Base-by-base conservation (phyloP, 371 early-diverging fungal species). In the Mortierella sp. region DNA sequence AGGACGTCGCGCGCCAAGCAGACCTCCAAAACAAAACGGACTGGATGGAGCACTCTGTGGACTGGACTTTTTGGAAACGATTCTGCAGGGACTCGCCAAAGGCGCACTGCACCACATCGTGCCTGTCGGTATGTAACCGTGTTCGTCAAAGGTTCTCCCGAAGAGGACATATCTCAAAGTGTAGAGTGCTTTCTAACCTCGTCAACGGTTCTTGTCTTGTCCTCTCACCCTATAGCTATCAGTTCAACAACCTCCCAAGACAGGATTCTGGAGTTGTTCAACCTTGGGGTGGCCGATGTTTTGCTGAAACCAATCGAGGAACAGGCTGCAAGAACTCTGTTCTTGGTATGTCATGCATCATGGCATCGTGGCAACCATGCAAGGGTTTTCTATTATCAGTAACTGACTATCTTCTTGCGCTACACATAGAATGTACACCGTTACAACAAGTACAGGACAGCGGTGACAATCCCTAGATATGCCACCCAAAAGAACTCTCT, bases 271-370 rank as follows among this genome's bases (percentile, higher is more conserved):
- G 69, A 74, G 19, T 27, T 74, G 21, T 74, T 87, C 63, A 83
- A 86, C 50, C 78, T 82, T 27, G 87, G 87, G 34, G 86, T 86
- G 26, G 79, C 82, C 1, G 86, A 86, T 69, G 86, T 84, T 57
- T 47, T 87, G 43, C 61, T 87, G 30, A 84, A 85, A 61, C 87
- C 87, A 18, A 66, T 87, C 34, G 81, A 78, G 46, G 50, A 79
- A 27, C 81, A 86, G 61, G 82, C 80, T 30, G 79, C 83, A n/a
- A 82, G 83, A 64, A 87, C 86, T 3, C 48, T 87, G 41, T 85
- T 84, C 64, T 60, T 87, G 69, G 87, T 84, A 79, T 74, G 80
- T 61, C 10, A 19, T 24, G 49, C 26, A 48, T 24, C 19, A 21
- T 18, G 6, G 19, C n/a, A n/a, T n/a, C n/a, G n/a, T n/a, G n/a